These are phyloP conservation scores for Euphorbia tirucalli DNA, from an alignment of 345 rosid genomes.

Conservation along the genomic window DNA sequence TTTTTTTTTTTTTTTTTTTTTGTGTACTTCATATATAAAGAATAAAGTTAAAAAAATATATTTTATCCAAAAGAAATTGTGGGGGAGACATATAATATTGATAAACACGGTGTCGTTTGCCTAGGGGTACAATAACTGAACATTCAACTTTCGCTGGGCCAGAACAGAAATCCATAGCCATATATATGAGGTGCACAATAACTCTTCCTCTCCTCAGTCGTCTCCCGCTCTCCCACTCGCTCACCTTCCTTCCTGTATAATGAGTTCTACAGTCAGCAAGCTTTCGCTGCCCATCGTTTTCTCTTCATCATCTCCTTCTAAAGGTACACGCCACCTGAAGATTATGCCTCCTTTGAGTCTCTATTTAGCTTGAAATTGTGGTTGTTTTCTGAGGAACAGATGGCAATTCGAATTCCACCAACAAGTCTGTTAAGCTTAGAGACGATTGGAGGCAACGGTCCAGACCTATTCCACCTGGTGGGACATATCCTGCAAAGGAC, in stretches of 20 bases:
- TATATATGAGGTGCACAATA: neutral
- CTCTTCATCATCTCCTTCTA: conserved; percentile 42
- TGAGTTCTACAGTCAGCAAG: conserved; percentile 40
- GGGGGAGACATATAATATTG: too few species aligned
- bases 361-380: neutral
- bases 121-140: too few species aligned
- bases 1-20: too few species aligned
- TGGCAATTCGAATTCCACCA: conserved; percentile 28
- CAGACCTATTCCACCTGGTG: conserved; percentile 80
- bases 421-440: conserved; percentile 55
- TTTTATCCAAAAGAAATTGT: too few species aligned
- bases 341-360: too few species aligned
- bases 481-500: conserved; percentile 92
- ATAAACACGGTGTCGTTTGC: too few species aligned
- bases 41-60: too few species aligned
- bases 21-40: too few species aligned
- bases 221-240: neutral
- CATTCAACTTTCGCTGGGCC: too few species aligned
- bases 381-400: conserved; percentile 25
- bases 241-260: too few species aligned
- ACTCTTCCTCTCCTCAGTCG: neutral
- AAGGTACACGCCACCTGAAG: conserved; percentile 33
- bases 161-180: too few species aligned
- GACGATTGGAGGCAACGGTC: conserved; percentile 88
- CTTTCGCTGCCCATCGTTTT: conserved; percentile 39